Percentiles rank a stretch among this genome's conserved stretches.
Evolutionary conservation across 331 rosid genomes (phyloP).

Genomic region (Quercus phellos): DNA sequence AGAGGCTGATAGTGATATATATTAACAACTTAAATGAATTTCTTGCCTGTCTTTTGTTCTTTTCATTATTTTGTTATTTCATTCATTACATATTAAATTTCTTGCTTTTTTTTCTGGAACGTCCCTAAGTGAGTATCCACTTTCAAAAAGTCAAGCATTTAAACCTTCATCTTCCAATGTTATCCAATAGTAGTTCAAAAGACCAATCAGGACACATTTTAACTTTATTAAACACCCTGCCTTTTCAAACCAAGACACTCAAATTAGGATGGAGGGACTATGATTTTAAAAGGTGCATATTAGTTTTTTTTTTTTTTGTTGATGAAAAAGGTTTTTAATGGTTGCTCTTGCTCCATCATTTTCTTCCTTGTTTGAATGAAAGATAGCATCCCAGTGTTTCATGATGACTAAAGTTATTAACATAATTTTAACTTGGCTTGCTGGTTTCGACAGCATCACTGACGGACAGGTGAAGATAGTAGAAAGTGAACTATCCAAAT

Average conservation of each 20-base stretch:
- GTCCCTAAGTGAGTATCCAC: background rate
- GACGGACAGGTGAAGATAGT: constrained; percentile 59
- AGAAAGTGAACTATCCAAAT: constrained; percentile 80
- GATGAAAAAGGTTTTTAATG: too few species aligned
- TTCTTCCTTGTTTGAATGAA: background rate
- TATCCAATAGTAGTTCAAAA: too few species aligned
- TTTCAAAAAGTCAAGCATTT: background rate
- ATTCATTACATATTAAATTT: background rate
- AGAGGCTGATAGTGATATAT: background rate
- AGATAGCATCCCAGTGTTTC: background rate
- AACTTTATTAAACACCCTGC: too few species aligned
- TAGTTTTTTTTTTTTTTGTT: background rate
- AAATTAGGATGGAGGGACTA: background rate
- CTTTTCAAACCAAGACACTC: too few species aligned
- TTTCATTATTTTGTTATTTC: background rate
- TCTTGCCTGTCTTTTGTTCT: background rate
- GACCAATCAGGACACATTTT: too few species aligned
- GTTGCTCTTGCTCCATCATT: background rate
- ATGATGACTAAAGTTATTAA: background rate
- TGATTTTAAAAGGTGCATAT: background rate
- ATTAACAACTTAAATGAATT: background rate
- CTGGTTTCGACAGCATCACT: constrained; percentile 51
- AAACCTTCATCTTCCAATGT: too few species aligned
- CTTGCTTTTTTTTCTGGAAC: background rate
- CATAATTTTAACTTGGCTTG: constrained; percentile 19